Percentiles rank a stretch among this genome's conserved stretches.
These are phyloP conservation scores for Lactifluus hygrophoroides DNA, from an alignment of 768 basidiomycete genomes.

Conservation along the genomic window DNA sequence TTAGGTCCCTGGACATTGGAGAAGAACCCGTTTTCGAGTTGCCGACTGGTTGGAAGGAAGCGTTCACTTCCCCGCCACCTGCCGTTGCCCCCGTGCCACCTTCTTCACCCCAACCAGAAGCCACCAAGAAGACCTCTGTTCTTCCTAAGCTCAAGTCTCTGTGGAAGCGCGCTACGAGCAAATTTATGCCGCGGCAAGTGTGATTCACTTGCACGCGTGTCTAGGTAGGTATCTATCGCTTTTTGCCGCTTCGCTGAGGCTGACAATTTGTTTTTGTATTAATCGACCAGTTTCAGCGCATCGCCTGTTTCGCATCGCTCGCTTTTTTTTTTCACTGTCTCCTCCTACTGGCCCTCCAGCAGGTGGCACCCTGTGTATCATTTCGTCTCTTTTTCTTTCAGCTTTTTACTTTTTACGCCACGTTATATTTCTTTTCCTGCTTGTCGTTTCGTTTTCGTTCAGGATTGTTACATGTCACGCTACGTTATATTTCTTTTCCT, in stretches of 20 bases:
- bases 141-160: conserved; percentile 8
- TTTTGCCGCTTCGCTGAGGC: neutral
- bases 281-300: neutral
- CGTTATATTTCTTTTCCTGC: neutral
- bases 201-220: neutral
- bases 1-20: conserved; percentile 11
- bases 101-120: neutral
- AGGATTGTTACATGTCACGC: neutral
- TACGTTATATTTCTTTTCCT: neutral
- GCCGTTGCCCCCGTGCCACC: neutral
- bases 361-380: neutral
- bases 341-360: neutral
- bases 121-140: conserved; percentile 2
- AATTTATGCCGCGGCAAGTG: neutral
- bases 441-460: too few species aligned
- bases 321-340: neutral
- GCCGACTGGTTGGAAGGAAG: conserved; percentile 8
- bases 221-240: neutral
- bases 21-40: conserved; percentile 10
- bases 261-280: neutral
- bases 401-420: too few species aligned
- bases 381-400: too few species aligned
- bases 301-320: too few species aligned
- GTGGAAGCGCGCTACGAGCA: conserved; percentile 15
- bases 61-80: neutral